Evolutionary conservation across 164 flowering plant species (phyloP).

Genomic region (Malania oleifera): DNA sequence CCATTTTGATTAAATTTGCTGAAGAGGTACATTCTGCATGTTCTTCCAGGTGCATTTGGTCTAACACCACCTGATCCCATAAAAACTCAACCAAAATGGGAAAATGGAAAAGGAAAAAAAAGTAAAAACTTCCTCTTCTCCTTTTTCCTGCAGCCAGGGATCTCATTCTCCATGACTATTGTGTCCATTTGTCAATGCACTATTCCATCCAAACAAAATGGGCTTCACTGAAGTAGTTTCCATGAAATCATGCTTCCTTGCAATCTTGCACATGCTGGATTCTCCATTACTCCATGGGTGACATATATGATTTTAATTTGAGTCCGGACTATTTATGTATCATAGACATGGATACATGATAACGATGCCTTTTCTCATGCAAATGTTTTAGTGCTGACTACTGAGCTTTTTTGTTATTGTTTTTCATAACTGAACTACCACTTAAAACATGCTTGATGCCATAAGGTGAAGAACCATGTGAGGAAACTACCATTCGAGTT

Average conservation of each 20-base stretch:
- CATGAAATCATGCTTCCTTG: neutral
- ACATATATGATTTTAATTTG: neutral
- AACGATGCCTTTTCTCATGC: neutral
- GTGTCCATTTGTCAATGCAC: no score
- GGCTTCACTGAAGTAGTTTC: no score
- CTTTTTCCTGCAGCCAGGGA: no score
- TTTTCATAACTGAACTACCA: neutral
- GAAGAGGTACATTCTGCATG: constrained; percentile 63
- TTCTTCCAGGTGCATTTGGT: neutral
- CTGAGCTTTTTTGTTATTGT: no score
- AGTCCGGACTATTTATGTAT: neutral
- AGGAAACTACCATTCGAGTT: no score
- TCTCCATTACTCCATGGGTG: neutral
- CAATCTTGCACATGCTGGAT: neutral
- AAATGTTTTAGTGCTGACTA: neutral
- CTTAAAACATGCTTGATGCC: no score
- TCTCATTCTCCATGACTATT: no score
- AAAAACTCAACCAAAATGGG: no score
- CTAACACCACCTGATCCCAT: neutral
- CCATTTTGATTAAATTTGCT: constrained; percentile 95
- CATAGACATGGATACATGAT: neutral
- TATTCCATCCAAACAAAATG: no score
- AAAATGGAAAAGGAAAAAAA: no score
- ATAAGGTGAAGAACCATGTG: no score
- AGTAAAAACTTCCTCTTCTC: neutral